Conservation (phyloP, 106 monocot genomes). For the Dendrobium chrysotoxum region DNA sequence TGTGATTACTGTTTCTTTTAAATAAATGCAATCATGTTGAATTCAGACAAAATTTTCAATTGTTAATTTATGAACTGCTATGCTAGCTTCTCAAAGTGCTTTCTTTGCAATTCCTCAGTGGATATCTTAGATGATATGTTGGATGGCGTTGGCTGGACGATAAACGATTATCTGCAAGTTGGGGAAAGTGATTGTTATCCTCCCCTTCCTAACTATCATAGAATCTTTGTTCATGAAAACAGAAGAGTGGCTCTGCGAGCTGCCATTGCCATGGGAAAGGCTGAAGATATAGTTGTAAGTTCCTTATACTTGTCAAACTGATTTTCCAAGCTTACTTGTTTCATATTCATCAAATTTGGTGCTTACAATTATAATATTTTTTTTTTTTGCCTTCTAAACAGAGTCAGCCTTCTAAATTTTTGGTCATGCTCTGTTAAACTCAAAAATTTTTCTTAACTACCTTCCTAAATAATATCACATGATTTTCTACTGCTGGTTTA, state of each 20-base stretch:
- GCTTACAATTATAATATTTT: neutral
- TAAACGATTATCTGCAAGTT: conserved; percentile 10
- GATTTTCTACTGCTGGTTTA: too few relatives aligned
- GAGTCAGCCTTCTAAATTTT: neutral
- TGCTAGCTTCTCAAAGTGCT: neutral
- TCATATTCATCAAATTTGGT: neutral
- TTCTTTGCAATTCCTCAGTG: conserved; percentile 9
- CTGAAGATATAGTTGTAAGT: conserved; percentile 39
- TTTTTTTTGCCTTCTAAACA: neutral
- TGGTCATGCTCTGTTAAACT: neutral
- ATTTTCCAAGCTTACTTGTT: neutral
- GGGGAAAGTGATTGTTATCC: conserved; percentile 6
- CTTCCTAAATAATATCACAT: too few relatives aligned
- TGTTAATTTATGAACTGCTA: neutral
- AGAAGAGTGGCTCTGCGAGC: conserved; percentile 32
- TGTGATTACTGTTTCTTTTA: neutral
- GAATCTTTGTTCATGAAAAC: conserved; percentile 21
- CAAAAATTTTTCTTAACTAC: too few relatives aligned
- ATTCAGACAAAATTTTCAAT: neutral
- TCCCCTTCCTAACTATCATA: conserved; percentile 18
- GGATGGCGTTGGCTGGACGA: conserved; percentile 28
- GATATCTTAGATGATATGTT: conserved; percentile 35
- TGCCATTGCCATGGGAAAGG: conserved; percentile 33
- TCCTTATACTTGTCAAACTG: neutral
- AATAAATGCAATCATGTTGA: neutral